Evolutionary conservation across 805 yeast genomes (phyloP), one percentile per base, ranked within the genome.

Genomic region (Isabelozyma pseudorhagii): DNA sequence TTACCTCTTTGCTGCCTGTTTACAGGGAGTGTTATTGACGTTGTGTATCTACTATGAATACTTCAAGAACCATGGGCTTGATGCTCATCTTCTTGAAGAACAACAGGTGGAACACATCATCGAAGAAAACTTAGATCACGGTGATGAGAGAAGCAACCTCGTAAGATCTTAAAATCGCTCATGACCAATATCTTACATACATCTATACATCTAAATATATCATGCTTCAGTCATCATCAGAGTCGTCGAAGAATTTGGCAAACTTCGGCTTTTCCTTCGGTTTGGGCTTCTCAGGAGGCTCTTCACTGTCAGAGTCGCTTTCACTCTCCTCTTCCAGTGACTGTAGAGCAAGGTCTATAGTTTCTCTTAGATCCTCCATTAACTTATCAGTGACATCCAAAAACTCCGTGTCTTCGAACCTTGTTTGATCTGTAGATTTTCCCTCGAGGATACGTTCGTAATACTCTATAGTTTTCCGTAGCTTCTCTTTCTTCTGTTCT

Each of bases 1-100:
- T 8, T 87, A 84, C 58, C 74, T 87, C 42, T 77, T 84, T 1
- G 91, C 96, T 0, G 92, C 93, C 0, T 52, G 68, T 4, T 63
- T 87, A 15, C 97, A 89, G 67, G 80, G 85, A 8, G 56, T 79
- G 0, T 68, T 89, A 48, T 69, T 89, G 46, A 21, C 66, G 1
- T 73, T 90, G 80, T 87, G 96, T 52, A 55, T 86, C 6, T 88
- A 71, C 58, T 71, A 70, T 52, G 69, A 66, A 49, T 67, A 67
- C 54, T 61, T 67, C 47, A 55, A 53, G 46, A 55, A 56, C 38
- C 52, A 55, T 18, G 65, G 65, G 1, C 50, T 55, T 10, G 49
- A 52, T 13, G 67, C 68, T 3, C 64, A 64, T 41, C 44, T 58
- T 17, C 48, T 58, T 28, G 74, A 69, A 42, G 55, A 69, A 49